Conservation (phyloP, 2,329 filamentous ascomycete species). For the Microcera coccophila region DNA sequence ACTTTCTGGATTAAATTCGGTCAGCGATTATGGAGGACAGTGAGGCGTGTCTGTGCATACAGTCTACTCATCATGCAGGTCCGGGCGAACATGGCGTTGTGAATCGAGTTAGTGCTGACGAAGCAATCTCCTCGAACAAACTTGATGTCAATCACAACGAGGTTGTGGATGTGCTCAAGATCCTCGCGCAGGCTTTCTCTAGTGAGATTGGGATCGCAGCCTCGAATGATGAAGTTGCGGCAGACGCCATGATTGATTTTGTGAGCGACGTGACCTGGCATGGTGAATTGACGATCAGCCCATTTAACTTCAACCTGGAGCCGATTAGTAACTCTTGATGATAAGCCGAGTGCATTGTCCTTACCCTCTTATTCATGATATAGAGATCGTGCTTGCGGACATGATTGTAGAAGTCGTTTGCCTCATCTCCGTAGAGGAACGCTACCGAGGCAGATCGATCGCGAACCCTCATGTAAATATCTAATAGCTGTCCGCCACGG, state of each 20-base stretch:
- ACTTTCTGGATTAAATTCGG: constrained; percentile 48
- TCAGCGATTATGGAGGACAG: constrained; percentile 13
- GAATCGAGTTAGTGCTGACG: constrained; percentile 73
- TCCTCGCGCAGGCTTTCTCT: constrained; percentile 65
- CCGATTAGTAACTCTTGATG: not conserved
- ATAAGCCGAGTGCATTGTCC: constrained; percentile 19
- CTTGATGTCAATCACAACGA: constrained; percentile 63
- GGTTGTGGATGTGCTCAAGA: constrained; percentile 77
- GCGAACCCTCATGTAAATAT: constrained; percentile 58
- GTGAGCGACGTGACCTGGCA: constrained; percentile 59
- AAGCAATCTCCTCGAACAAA: constrained; percentile 58
- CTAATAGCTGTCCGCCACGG: constrained; percentile 67
- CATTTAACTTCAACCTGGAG: constrained; percentile 63
- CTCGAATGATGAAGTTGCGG: constrained; percentile 68
- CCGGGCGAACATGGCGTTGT: constrained; percentile 69
- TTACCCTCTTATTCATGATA: constrained; percentile 63
- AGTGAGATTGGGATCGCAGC: constrained; percentile 55
- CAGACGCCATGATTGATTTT: constrained; percentile 65
- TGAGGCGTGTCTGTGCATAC: constrained; percentile 34
- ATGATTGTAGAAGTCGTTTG: constrained; percentile 62
- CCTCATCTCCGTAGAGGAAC: constrained; percentile 62
- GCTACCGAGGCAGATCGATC: constrained; percentile 64
- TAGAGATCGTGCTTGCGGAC: constrained; percentile 63
- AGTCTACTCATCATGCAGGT: constrained; percentile 69
- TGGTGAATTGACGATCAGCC: constrained; percentile 66